Conservation (phyloP, 352 stramenopile species). For the Phytophthora idaei region DNA sequence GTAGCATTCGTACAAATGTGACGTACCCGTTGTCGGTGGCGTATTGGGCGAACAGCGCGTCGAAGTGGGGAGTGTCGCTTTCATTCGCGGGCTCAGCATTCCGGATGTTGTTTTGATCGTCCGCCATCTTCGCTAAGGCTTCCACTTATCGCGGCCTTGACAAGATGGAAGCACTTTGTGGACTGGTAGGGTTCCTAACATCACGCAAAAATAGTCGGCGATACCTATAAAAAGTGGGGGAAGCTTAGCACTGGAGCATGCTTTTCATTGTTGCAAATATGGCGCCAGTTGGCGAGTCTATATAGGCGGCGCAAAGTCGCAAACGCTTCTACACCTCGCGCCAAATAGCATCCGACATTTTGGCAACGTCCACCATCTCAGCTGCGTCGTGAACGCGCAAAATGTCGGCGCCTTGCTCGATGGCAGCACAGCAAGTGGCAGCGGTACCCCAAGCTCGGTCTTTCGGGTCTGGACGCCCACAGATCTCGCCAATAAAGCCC, state of each 20-base stretch:
- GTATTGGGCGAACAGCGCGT: constrained; percentile 60
- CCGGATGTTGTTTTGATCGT: constrained; percentile 32
- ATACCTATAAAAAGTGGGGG: constrained; percentile 16
- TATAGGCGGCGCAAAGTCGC: constrained; percentile 1
- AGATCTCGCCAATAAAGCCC: constrained; percentile 97
- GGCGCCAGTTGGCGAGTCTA: constrained; percentile 7
- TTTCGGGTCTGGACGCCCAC: constrained; percentile 75
- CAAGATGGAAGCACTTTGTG: constrained; percentile 12
- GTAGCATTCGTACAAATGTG: no score
- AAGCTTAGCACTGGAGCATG: neutral
- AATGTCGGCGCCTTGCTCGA: constrained; percentile 84
- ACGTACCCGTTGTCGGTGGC: constrained; percentile 45
- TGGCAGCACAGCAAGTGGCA: constrained; percentile 90
- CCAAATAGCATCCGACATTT: constrained; percentile 94
- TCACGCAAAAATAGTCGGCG: constrained; percentile 23
- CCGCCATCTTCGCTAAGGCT: constrained; percentile 23
- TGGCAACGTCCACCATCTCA: constrained; percentile 89
- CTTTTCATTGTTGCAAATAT: constrained; percentile 8
- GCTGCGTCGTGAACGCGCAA: constrained; percentile 96
- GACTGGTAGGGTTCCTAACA: neutral
- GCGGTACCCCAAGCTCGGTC: constrained; percentile 94
- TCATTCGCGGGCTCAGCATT: constrained; percentile 32
- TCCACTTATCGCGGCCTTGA: neutral
- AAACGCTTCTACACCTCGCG: constrained; percentile 26
- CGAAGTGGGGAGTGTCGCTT: constrained; percentile 73